These are phyloP conservation scores for Fusarium zealandicum DNA, from an alignment of 2,329 filamentous ascomycete species.

Conservation along the genomic window DNA sequence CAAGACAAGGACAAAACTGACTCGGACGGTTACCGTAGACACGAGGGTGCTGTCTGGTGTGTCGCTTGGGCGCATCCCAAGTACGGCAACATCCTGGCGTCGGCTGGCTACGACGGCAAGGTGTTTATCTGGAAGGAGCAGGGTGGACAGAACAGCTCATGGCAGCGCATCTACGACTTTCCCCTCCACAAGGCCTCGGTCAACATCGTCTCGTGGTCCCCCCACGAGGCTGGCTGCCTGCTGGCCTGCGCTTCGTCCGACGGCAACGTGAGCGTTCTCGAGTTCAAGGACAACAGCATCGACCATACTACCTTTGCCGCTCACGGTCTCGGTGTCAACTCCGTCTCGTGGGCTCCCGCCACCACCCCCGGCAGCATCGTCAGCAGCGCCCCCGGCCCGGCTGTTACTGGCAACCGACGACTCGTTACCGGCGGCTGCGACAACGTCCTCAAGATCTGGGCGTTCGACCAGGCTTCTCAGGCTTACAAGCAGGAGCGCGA, in stretches of 20 bases:
- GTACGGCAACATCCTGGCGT: slow-evolving; percentile 96
- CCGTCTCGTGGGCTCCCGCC: slow-evolving; percentile 92
- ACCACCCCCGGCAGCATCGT: slow-evolving; percentile 84
- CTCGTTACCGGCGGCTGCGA: slow-evolving; percentile 97
- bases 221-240: slow-evolving; percentile 92
- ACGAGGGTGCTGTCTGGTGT: slow-evolving; percentile 98
- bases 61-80: slow-evolving; percentile 98
- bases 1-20: slow-evolving; percentile 20
- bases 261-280: slow-evolving; percentile 90
- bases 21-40: slow-evolving; percentile 58
- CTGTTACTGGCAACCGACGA: slow-evolving; percentile 71
- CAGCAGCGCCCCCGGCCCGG: slow-evolving; percentile 69
- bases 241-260: slow-evolving; percentile 95
- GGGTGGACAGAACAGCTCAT: slow-evolving; percentile 61
- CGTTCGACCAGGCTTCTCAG: slow-evolving; percentile 71
- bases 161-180: slow-evolving; percentile 92
- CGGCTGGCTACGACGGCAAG: slow-evolving; percentile 95
- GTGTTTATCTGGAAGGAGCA: slow-evolving; percentile 99
- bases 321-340: slow-evolving; percentile 93
- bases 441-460: slow-evolving; percentile 93
- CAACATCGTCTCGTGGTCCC: slow-evolving; percentile 97
- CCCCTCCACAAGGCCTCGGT: slow-evolving; percentile 93
- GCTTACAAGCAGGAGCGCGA: slow-evolving; percentile 68
- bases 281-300: slow-evolving; percentile 96
- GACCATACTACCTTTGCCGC: slow-evolving; percentile 88